A percentile compares a stretch with the other conserved stretches of the same genome.
These are phyloP conservation scores for Daldinia decipiens DNA, from an alignment of 495 filamentous ascomycete genomes.

Conservation along the genomic window DNA sequence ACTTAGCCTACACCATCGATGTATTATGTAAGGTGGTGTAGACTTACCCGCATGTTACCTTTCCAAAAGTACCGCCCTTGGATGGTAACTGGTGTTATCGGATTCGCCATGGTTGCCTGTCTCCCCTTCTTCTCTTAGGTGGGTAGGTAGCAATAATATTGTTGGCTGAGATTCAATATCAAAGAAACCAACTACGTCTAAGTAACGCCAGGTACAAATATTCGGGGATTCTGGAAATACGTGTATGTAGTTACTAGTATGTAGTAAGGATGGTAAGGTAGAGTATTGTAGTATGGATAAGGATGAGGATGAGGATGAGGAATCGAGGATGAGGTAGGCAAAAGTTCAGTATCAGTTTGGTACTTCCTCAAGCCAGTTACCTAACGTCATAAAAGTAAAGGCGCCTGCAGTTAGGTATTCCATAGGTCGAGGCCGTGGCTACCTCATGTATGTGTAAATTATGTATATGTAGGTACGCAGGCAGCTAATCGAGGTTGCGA, in stretches of 20 bases:
- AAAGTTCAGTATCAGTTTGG: slow-evolving; percentile 1
- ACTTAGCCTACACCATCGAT: neutral
- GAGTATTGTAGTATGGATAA: neutral
- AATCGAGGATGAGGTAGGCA: neutral
- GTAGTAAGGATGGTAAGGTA: neutral
- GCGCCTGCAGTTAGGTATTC: no score
- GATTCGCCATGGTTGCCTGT: slow-evolving; percentile 15
- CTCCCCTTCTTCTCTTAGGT: neutral
- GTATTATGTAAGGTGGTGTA: neutral
- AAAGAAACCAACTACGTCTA: neutral
- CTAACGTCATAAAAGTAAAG: slow-evolving; percentile 13
- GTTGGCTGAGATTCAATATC: neutral
- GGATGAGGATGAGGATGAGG: neutral
- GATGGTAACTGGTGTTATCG: slow-evolving; percentile 27
- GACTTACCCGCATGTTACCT: slow-evolving; percentile 31
- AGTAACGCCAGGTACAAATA: neutral
- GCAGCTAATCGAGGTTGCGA: no score
- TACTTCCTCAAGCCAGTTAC: neutral
- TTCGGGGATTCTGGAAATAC: neutral
- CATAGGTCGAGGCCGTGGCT: no score
- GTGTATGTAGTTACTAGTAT: neutral
- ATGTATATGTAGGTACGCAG: no score
- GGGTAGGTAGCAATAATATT: neutral
- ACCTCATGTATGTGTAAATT: no score
- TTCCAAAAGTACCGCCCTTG: slow-evolving; percentile 34